Conservation (phyloP, 768 basidiomycete species). For the Trametes cubensis region DNA sequence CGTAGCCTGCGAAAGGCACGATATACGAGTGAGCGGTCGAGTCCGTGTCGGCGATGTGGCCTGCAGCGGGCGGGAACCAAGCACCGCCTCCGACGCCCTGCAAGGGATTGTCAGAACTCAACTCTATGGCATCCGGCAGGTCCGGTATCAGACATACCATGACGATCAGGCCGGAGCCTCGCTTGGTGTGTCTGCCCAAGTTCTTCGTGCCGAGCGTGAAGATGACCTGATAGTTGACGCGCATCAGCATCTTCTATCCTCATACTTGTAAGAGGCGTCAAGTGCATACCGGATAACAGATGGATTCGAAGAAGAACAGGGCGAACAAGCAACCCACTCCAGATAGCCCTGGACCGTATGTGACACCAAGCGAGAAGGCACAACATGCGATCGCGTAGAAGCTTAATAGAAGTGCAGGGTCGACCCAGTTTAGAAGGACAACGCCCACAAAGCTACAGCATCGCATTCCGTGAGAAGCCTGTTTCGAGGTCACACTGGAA, state of each 20-base stretch:
- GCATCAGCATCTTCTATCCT: neutral
- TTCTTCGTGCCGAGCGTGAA: conserved; percentile 70
- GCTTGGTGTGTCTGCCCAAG: conserved; percentile 60
- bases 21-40: conserved; percentile 57
- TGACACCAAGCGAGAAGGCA: conserved; percentile 53
- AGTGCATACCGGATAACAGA: conserved; percentile 61
- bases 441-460: conserved; percentile 58
- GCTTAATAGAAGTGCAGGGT: conserved; percentile 64
- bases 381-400: conserved; percentile 55
- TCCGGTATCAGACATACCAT: conserved; percentile 43
- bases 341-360: conserved; percentile 51
- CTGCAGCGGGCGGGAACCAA: conserved; percentile 70
- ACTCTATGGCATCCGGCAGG: neutral
- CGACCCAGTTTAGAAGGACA: conserved; percentile 59
- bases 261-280: neutral
- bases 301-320: conserved; percentile 77
- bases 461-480: neutral
- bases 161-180: conserved; percentile 64
- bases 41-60: conserved; percentile 52
- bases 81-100: conserved; percentile 66
- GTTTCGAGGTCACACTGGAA: conserved; percentile 21
- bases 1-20: conserved; percentile 60
- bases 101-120: neutral
- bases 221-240: conserved; percentile 44
- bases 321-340: conserved; percentile 64